A percentile compares a stretch with the other conserved stretches of the same genome.
phyloP scores from a whole-genome alignment of 768 basidiomycete species.

The Termitomyces sp. region DNA sequence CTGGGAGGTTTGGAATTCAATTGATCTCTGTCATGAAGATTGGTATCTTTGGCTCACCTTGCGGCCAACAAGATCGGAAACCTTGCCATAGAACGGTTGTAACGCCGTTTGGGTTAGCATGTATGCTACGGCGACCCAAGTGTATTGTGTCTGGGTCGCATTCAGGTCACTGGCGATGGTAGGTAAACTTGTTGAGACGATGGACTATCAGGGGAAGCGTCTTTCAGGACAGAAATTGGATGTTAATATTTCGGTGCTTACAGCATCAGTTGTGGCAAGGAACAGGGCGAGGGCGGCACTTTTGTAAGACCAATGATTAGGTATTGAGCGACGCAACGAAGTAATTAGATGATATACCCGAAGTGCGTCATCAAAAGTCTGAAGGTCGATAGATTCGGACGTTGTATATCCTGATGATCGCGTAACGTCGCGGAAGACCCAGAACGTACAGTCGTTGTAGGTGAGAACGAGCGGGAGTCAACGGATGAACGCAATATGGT shows the following conservation, averaged over 20 bases:
- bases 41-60: slow-evolving; percentile 40
- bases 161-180: slow-evolving; percentile 68
- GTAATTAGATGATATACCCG: slow-evolving; percentile 37
- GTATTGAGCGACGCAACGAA: background rate
- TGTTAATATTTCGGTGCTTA: slow-evolving; percentile 26
- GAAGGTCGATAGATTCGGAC: slow-evolving; percentile 40
- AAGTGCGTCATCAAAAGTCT: slow-evolving; percentile 61
- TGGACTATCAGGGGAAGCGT: slow-evolving; percentile 30
- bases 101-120: slow-evolving; percentile 84
- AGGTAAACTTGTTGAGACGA: slow-evolving; percentile 80
- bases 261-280: slow-evolving; percentile 83
- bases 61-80: slow-evolving; percentile 76
- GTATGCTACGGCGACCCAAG: slow-evolving; percentile 83
- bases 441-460: slow-evolving; percentile 23
- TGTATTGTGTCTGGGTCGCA: slow-evolving; percentile 69
- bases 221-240: background rate
- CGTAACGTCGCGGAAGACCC: slow-evolving; percentile 25
- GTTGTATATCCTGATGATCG: slow-evolving; percentile 13
- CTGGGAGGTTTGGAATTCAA: slow-evolving; percentile 27
- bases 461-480: slow-evolving; percentile 8
- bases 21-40: background rate
- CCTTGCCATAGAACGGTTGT: slow-evolving; percentile 75
- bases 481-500: background rate
- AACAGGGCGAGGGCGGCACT: slow-evolving; percentile 79
- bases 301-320: slow-evolving; percentile 9